Evolutionary conservation across 2,329 filamentous ascomycete genomes (phyloP).

Genomic region (Aspergillus ibericus): DNA sequence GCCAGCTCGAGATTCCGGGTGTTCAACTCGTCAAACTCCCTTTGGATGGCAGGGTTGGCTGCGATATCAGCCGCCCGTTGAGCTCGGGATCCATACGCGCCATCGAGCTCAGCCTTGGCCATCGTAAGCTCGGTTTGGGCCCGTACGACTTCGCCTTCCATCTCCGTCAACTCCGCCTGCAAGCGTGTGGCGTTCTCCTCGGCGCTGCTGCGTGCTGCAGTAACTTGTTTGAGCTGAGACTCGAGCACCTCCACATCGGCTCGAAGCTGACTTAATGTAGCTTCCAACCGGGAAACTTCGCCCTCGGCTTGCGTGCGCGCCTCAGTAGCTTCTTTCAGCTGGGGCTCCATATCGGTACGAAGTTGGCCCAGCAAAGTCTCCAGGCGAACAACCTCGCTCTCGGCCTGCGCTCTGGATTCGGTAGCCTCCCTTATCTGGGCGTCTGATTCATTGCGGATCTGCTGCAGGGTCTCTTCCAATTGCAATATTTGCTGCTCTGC

Average conservation of each 20-base stretch:
- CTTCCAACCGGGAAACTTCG: conserved; percentile 23
- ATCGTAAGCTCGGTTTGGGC: conserved; percentile 82
- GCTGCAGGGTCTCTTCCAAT: conserved; percentile 27
- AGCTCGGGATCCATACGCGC: conserved; percentile 80
- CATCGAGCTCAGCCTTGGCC: conserved; percentile 84
- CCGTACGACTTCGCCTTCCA: conserved; percentile 65
- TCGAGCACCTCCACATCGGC: conserved; percentile 37
- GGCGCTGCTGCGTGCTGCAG: conserved; percentile 30
- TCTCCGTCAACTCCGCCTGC: conserved; percentile 51
- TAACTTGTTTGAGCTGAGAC: conserved; percentile 28
- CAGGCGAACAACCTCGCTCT: conserved; percentile 19
- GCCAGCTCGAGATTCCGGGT: conserved; percentile 49
- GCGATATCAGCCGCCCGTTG: conserved; percentile 68
- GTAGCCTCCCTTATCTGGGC: conserved; percentile 21
- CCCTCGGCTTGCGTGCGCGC: conserved; percentile 19
- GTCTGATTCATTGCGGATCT: conserved; percentile 24
- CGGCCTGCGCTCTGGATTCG: conserved; percentile 14
- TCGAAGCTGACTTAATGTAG: conserved; percentile 33
- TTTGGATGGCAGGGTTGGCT: conserved; percentile 58
- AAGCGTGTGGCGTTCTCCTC: conserved; percentile 42
- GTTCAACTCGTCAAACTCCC: conserved; percentile 59
- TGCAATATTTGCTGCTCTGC: conserved; percentile 29
- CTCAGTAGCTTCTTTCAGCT: conserved; percentile 23
- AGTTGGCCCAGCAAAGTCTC: conserved; percentile 31
- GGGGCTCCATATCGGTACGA: conserved; percentile 15